Base-by-base conservation (phyloP, 257 asterid species). In the Linaria vulgaris region DNA sequence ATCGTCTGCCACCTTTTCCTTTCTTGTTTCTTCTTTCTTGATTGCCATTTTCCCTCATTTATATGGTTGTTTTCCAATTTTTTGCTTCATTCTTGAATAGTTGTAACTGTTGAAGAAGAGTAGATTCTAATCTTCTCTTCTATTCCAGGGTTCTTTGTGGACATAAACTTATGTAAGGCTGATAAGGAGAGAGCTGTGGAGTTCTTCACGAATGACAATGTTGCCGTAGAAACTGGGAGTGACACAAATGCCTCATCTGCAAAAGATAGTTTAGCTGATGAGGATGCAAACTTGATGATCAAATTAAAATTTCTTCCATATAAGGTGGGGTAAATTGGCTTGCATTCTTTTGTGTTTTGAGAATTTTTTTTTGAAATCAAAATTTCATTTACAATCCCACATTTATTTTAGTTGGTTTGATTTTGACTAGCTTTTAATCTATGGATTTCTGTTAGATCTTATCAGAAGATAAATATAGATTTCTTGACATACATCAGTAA, bases 231-330 rank as follows among this genome's bases (percentile, higher is more conserved):
- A 53, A 67, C 69, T 67, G 74, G 69, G 66, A 75, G 20, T 53
- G 76, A 72, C 24, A 34, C 66, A 52, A 78, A 73, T 56, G 82
- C 69, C 46, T 67, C 74, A 45, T 66, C 78, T 25, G 70, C 55
- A 21, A 79, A 68, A 57, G 77, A 78, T 69, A 82, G 83, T 64
- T 80, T 94, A 78, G 97, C 95, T 38, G 95, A 94, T 74, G 99
- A 90, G 79, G 99, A 94, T 82, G 99, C 99, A 53, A 94, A 94
- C 79, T 71, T 94, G 83, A 94, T 94, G 99, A 79, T 90, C 80
- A 94, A 94, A 83, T 76, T 94, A 86, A 94, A 94, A 70, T 90
- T 94, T 71, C 97, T 94, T 67, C 80, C 97, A 4, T 90, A 94
- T 24, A 94, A 94, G 99, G 99, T 90, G 61, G 16, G 61, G 70